Conservation (phyloP, 257 asterid species). For the Solanum dulcamara region DNA sequence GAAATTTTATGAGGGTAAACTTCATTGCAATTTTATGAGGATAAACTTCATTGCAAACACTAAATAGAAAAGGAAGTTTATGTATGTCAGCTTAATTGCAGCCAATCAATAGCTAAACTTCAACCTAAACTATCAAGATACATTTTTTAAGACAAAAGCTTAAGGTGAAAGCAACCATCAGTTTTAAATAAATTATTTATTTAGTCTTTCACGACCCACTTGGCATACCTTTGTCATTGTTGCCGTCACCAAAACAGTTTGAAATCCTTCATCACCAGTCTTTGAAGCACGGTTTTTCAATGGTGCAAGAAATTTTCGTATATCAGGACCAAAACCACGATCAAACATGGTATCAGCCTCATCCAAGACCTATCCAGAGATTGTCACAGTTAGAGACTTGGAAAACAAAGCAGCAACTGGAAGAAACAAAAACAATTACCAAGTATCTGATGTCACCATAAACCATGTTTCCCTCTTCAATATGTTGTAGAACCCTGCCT, state of each 20-base stretch:
- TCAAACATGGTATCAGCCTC: constrained; percentile 99
- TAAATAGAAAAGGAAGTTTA: not conserved
- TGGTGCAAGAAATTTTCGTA: constrained; percentile 81
- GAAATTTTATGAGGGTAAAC: too few relatives aligned
- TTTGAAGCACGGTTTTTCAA: constrained; percentile 71
- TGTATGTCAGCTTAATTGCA: not conserved
- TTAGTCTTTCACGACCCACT: not conserved
- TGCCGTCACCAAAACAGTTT: constrained; percentile 90
- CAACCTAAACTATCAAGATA: not conserved
- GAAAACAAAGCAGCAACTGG: not conserved
- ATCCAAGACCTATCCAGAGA: constrained; percentile 72
- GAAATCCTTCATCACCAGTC: constrained; percentile 61
- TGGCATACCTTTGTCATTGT: constrained; percentile 84
- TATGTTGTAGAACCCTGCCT: constrained; percentile 93
- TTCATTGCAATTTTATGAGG: not conserved
- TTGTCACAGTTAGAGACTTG: constrained; percentile 6
- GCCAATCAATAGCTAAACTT: not conserved
- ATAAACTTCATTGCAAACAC: not conserved
- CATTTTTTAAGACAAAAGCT: not conserved
- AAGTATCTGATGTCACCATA: constrained; percentile 90
- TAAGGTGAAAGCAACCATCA: not conserved
- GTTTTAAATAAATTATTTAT: not conserved
- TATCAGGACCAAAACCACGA: constrained; percentile 97
- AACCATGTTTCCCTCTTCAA: constrained; percentile 90
- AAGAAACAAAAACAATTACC: constrained; percentile 27